Evolutionary conservation across 768 basidiomycete genomes (phyloP), one percentile per base, ranked within the genome.

Genomic region (Russula sp.): DNA sequence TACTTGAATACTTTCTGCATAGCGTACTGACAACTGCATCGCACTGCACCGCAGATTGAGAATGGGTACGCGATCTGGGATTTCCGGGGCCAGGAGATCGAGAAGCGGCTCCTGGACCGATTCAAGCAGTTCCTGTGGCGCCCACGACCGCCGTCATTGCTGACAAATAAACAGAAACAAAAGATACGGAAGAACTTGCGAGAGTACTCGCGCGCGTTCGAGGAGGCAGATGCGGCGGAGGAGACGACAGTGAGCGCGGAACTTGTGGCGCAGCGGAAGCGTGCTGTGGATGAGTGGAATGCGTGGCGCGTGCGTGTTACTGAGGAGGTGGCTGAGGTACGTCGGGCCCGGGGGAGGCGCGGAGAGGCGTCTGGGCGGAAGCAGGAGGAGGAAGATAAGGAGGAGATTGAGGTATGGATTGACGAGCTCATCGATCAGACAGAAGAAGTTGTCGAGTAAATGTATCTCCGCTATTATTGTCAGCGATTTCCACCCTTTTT

Each of bases 61-160:
- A 92, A 98, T 65, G 97, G 97, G 40, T 99, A 87, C 73, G 89
- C 89, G 11, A 86, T 99, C 69, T 98, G 95, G 94, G 95, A 98
- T 77, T 98, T 97, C 84, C 89, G 90, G 59, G 97, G 96, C n/a
- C 89, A 92, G 75, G 92, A 96, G 74, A 80, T 94, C n/a, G 83
- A 89, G 73, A 90, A 92, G 73, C 87, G 88, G 57, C 85, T 94
- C 63, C 80, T 90, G 67, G 97, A 98, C 73, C 86, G 89, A 62
- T 98, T 99, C 84, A 99, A 99, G 80, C 97, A 99, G 75, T 94
- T 98, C 77, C 84, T 98, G 66, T 99, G 96, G 96, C 88, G 97
- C 40, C 95, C 96, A 28, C 88, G 97, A n/a, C 93, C 97, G 5
- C 84, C 86, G 13, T 89, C 92, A 3, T 77, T 98, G 57, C 81